Evolutionary conservation across 768 basidiomycete species (phyloP).

Genomic region (Fomitopsis pulvina): DNA sequence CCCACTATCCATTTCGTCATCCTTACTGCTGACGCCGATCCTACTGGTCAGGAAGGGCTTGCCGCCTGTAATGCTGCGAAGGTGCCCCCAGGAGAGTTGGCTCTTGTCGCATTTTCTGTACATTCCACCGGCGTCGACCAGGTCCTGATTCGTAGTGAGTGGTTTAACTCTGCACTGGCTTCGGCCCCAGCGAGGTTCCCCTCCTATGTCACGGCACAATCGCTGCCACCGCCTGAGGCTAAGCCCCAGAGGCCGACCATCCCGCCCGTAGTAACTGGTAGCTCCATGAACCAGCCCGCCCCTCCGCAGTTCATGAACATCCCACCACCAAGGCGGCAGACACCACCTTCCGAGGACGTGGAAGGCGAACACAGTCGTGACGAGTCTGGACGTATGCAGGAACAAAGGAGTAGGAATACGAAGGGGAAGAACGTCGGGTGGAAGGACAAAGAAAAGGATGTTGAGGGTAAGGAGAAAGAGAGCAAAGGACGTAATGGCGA

Average conservation of each 20-base stretch:
- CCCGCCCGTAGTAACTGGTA: conserved; percentile 1
- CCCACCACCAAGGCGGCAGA: conserved; percentile 39
- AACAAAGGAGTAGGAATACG: conserved; percentile 43
- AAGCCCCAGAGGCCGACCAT: conserved; percentile 13
- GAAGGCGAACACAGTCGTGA: conserved; percentile 60
- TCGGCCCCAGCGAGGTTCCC: conserved; percentile 60
- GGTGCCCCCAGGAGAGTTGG: conserved; percentile 66
- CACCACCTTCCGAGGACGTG: conserved; percentile 70
- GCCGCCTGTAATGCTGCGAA: conserved; percentile 83
- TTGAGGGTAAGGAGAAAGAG: conserved; percentile 36
- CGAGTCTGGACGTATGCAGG: conserved; percentile 41
- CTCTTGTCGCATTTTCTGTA: conserved; percentile 83
- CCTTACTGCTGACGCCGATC: conserved; percentile 78
- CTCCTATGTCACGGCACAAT: conserved; percentile 23
- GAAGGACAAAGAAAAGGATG: conserved; percentile 44
- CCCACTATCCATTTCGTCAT: conserved; percentile 88
- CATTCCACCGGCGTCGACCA: conserved; percentile 88
- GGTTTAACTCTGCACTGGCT: conserved; percentile 66
- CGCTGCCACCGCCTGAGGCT: conserved; percentile 17
- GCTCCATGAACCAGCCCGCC: conserved; percentile 7
- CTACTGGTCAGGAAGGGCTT: conserved; percentile 74
- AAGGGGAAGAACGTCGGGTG: conserved; percentile 56
- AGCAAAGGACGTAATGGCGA: conserved; percentile 28
- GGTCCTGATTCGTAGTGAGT: conserved; percentile 78
- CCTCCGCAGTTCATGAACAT: conserved; percentile 14